Base-by-base conservation (phyloP, 768 basidiomycete genomes). In the Sarcomyxa edulis region DNA sequence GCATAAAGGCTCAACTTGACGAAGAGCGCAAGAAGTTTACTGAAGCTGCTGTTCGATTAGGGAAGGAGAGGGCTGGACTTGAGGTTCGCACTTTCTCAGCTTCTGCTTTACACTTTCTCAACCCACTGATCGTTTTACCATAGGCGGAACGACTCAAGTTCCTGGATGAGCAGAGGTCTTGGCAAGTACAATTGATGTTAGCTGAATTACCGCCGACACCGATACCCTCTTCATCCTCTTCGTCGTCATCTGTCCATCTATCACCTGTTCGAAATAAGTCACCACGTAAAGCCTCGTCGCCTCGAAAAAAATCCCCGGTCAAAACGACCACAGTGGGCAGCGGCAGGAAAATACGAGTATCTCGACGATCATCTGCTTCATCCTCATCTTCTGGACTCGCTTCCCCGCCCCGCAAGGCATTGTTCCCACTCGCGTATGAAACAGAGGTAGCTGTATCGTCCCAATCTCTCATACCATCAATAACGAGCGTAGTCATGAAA, bases 151-250 rank as follows among this genome's bases (percentile, higher is more conserved):
- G 75, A 15, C 51, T 76, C 19, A 69, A 67, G 39, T 67, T 87
- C 28, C 30, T 73, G 33, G 82, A 87, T 45, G 85, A 88, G 54
- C 83, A 76, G 50, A 72, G 81, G n/a, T 62, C 70, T n/a, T 86
- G 81, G 84, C 71, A 81, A 40, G 72, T 78, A 1, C 69, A 81
- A 32, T 64, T 62, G 53, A 79, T 84, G 69, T 64, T 78, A 3
- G 68, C 72, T 1, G 75, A 82, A 32, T 59, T 74, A 3, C 72
- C 76, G 14, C 71, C 72, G 7, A 70, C 70, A 15, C 66, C 65
- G 8, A 46, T 52, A 14, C 56, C 60, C 27, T 41, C 45, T 15
- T 55, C 56, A 10, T 52, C 56, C 5, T 35, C 37, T 53, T n/a
- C n/a, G n/a, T n/a, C n/a, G 26, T 46, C 54, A 42, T 55, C 34